These are phyloP conservation scores for Hypericum androsaemum DNA, from an alignment of 345 rosid genomes.

Conservation along the genomic window DNA sequence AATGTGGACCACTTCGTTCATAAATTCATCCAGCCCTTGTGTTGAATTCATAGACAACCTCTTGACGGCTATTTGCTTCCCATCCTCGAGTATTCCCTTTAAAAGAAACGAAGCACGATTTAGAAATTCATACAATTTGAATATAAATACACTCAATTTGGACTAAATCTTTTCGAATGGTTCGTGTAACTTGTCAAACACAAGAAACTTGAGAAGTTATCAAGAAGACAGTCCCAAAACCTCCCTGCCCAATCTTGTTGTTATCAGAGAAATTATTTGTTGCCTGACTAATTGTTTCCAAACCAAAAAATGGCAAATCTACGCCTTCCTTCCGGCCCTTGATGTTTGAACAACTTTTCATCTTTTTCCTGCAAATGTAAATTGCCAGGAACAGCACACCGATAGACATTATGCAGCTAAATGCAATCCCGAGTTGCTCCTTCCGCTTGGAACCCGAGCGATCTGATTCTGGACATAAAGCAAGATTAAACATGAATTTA, in stretches of 20 bases:
- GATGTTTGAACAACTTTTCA: background rate
- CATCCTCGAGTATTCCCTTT: background rate
- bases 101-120: too few species aligned
- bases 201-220: background rate
- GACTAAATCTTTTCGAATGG: too few species aligned
- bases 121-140: too few species aligned
- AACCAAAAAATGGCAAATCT: background rate
- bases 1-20: background rate
- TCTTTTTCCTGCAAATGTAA: background rate
- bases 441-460: too few species aligned
- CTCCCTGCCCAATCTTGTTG: background rate
- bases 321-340: background rate
- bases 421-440: too few species aligned
- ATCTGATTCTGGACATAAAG: too few species aligned
- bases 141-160: too few species aligned
- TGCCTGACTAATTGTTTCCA: background rate
- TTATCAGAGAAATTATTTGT: background rate
- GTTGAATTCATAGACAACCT: background rate
- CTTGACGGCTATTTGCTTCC: background rate
- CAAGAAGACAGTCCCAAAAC: background rate
- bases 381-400: background rate
- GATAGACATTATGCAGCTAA: too few species aligned
- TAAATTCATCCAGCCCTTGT: background rate
- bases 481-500: too few species aligned
- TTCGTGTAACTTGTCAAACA: background rate